These are phyloP conservation scores for Sporopachydermia cereana DNA, from an alignment of 1,139 yeast genomes.

Conservation along the genomic window DNA sequence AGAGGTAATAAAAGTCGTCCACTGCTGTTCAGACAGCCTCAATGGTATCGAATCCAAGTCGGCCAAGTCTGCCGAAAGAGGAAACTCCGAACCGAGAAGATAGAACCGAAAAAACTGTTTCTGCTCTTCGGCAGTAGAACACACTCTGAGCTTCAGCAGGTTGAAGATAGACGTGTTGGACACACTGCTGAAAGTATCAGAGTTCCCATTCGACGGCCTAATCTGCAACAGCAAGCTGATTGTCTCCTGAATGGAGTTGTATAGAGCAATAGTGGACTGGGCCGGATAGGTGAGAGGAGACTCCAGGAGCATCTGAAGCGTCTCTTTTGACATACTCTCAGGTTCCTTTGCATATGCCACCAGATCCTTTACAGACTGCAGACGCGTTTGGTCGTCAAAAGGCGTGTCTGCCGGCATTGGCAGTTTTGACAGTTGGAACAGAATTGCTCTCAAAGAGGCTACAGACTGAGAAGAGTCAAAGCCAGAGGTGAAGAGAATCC, in stretches of 20 bases:
- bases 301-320: neutral
- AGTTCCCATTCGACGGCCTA: neutral
- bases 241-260: conserved; percentile 1
- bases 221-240: conserved; percentile 1
- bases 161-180: neutral
- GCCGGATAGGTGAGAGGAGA: conserved; percentile 1
- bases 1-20: neutral
- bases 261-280: neutral
- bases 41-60: neutral
- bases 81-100: neutral
- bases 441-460: neutral
- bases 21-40: neutral
- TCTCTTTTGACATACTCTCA: neutral
- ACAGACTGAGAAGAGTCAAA: neutral
- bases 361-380: neutral
- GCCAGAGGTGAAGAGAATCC: neutral
- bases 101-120: conserved; percentile 1
- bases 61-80: neutral
- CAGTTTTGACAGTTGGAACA: neutral
- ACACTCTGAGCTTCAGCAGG: conserved; percentile 3
- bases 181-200: neutral
- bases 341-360: neutral
- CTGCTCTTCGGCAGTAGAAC: neutral
- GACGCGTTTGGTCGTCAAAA: neutral
- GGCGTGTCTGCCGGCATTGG: neutral